Evolutionary conservation across 257 asterid species (phyloP), one percentile per base, ranked within the genome.

Genomic region (Scutellaria baicalensis): DNA sequence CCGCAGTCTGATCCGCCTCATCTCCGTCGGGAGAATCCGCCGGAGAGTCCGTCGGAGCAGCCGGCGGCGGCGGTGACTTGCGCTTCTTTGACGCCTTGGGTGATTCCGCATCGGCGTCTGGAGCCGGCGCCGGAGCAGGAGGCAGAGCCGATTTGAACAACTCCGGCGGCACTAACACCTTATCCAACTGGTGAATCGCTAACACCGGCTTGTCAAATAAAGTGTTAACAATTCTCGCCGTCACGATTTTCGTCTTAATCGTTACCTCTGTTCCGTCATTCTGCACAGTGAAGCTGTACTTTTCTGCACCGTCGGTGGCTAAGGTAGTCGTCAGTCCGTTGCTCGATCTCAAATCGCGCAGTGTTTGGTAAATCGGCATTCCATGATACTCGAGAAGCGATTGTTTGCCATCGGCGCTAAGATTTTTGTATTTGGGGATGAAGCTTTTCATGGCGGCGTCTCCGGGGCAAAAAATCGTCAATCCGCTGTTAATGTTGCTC

Each of bases 401-500:
- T 3, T 74, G 61, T 9, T 61, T 71, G 0, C 67, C 71, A 3
- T 16, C 77, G 2, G 77, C 76, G 5, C 80, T 83, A 9, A 90
- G 56, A 20, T 90, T 90, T 21, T 81, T 86, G 60, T 12, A 88
- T 39, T 78, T 80, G 0, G 97, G 95, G 40, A 76, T 75, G 44
- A 80, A 83, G 0, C 9, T 60, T 70, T 82, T 88, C 94, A 90
- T 88, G 0, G 92, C 94, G 39, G 76, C 94, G 59, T 90, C 97
- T 0, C 82, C 80, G 0, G 97, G 94, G 78, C 97, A 90, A 23
- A 90, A 88, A 5, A 90, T 71, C 0, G 95, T 86, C 38, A 90
- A 65, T 58, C 97, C 97, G 35, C 97, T 83, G 9, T 56, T 70
- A 2, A 78, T 12, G 6, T 80, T 86, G 59, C 57, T 71, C 13